A percentile compares a stretch with the other conserved stretches of the same genome.
phyloP scores from a whole-genome alignment of 2,329 filamentous ascomycete species.

The Colletotrichum sp. region DNA sequence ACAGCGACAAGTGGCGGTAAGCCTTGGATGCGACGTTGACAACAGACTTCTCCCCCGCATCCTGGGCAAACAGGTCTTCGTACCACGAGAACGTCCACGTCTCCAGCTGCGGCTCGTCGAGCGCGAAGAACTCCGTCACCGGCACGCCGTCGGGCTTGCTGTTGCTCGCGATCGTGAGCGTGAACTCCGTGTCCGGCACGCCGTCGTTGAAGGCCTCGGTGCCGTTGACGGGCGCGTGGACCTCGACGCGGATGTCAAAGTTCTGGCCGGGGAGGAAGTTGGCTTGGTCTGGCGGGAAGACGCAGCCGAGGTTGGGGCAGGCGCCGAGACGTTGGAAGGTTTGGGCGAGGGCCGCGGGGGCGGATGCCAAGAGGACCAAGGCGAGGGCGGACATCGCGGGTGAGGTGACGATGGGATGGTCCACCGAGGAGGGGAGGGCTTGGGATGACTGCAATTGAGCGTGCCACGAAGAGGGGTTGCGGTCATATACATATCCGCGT shows the following conservation, averaged over 20 bases:
- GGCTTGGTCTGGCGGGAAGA: constrained; percentile 68
- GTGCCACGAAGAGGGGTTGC: neutral
- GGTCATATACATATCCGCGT: neutral
- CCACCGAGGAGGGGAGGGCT: neutral
- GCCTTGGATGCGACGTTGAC: constrained; percentile 83
- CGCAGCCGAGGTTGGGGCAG: constrained; percentile 64
- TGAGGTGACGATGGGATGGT: neutral
- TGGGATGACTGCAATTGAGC: neutral
- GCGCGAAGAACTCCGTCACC: constrained; percentile 70
- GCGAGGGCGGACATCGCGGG: constrained; percentile 37
- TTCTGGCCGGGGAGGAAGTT: constrained; percentile 85
- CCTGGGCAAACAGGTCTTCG: constrained; percentile 81
- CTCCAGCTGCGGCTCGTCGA: constrained; percentile 82
- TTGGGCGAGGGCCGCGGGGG: constrained; percentile 53
- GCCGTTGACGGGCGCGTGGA: constrained; percentile 82
- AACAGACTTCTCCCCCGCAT: constrained; percentile 69
- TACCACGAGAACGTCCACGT: constrained; percentile 84
- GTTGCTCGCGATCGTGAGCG: constrained; percentile 74
- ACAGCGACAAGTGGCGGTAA: constrained; percentile 76
- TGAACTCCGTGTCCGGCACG: constrained; percentile 76
- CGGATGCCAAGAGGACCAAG: constrained; percentile 35
- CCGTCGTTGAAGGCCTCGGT: constrained; percentile 74
- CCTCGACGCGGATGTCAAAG: constrained; percentile 83
- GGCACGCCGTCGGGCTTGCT: constrained; percentile 52
- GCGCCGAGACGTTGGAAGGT: constrained; percentile 65